A percentile compares a stretch with the other conserved stretches of the same genome.
phyloP scores from a whole-genome alignment of 495 filamentous ascomycete species.

The Aspergillus mulundensis region DNA sequence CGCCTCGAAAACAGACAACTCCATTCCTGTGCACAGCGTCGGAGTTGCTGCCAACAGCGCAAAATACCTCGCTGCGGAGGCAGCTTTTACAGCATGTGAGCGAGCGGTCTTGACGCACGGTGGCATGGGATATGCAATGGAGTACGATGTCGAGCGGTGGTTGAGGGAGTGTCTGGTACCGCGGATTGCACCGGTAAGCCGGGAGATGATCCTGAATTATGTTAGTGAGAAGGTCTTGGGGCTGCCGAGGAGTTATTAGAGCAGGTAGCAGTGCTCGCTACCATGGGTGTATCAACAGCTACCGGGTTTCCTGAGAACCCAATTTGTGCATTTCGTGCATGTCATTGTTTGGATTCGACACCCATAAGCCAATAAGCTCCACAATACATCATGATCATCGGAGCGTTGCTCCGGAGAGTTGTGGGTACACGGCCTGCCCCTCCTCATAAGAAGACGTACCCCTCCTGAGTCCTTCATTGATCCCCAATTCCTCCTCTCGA shows the following conservation, averaged over 20 bases:
- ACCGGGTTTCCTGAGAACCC: too few relatives aligned
- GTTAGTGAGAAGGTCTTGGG: constrained; percentile 68
- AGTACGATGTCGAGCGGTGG: constrained; percentile 77
- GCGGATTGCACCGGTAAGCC: constrained; percentile 68
- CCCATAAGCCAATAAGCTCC: too few relatives aligned
- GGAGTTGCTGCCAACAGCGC: constrained; percentile 72
- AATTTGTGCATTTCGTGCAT: too few relatives aligned
- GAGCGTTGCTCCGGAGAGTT: too few relatives aligned
- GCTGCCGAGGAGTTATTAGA: constrained; percentile 46
- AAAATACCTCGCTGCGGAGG: constrained; percentile 77
- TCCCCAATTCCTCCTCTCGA: too few relatives aligned
- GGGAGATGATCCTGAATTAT: constrained; percentile 79
- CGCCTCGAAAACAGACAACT: constrained; percentile 45
- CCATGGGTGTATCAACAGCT: too few relatives aligned
- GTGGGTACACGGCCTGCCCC: too few relatives aligned
- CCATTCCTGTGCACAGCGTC: constrained; percentile 56
- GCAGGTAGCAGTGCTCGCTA: too few relatives aligned
- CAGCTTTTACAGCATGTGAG: constrained; percentile 72
- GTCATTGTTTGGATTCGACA: too few relatives aligned
- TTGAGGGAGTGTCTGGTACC: constrained; percentile 71
- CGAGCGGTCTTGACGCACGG: constrained; percentile 62
- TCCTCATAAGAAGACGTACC: too few relatives aligned
- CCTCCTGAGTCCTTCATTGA: too few relatives aligned
- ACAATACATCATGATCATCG: too few relatives aligned
- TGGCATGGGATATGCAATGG: constrained; percentile 74